Evolutionary conservation across 78 protist species (phyloP), one percentile per base, ranked within the genome.

Genomic region (Emiliania huxleyi): DNA sequence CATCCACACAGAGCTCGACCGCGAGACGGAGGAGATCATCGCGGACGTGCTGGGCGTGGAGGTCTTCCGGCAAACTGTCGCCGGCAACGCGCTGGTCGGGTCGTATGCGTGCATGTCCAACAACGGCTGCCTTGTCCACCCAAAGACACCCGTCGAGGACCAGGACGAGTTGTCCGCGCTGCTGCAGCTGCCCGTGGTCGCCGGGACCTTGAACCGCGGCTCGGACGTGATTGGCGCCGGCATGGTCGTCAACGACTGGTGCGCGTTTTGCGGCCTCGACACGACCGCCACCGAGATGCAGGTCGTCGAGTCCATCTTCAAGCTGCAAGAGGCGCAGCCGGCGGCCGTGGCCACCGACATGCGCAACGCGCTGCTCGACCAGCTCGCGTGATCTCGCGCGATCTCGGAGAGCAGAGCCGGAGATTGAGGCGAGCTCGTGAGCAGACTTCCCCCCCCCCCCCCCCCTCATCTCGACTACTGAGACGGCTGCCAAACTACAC

Each of bases 131-230:
- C 79, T 99, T 19, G 95, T 96, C 42, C 99, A 98, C 91, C 99
- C 99, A n/a, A 94, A 90, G 87, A 98, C 99, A 11, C 40, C 98
- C 2, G 71, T 94, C 0, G 95, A 92, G 38, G 99, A 99, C 73
- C 98, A 96, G 93, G 98, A 98, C 48, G 99, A 99, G 92, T 93
- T 99, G 2, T 71, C 99, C 26, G 95, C 97, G 46, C 97, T 99
- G 21, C 87, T 99, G 40, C 99, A 98, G 93, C 97, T 99, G 6
- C 98, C 98, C 0, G 52, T 97, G 11, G 95, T 94, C 5, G 96
- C 99, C 29, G 99, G 99, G 55, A 98, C 99, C 0, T 98, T 99
- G 89, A 98, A 98, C 96, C 93, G 99, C 6, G 98, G 98, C 33
- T 93, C 94, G 44, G 97, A 95, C 40, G 98, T 97, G 81, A 84